These are phyloP conservation scores for Zygosaccharomyces gambellarensis DNA, from an alignment of 805 yeast species.

Conservation along the genomic window DNA sequence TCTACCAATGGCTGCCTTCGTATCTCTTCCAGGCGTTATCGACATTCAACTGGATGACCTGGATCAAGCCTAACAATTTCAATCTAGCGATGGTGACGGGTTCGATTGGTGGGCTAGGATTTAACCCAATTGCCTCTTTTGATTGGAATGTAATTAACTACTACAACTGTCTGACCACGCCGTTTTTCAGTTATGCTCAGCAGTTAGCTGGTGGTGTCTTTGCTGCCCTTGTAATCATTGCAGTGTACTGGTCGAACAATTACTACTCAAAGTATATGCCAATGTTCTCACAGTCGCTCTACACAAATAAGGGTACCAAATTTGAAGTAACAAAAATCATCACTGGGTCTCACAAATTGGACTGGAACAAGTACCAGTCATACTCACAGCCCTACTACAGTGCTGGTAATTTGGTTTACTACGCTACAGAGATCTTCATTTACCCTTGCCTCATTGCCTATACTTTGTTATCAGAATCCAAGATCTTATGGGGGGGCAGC, in stretches of 20 bases:
- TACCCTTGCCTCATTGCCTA: slow-evolving; percentile 54
- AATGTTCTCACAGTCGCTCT: slow-evolving; percentile 45
- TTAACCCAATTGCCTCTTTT: slow-evolving; percentile 50
- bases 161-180: slow-evolving; percentile 39
- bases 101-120: slow-evolving; percentile 42
- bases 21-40: slow-evolving; percentile 41
- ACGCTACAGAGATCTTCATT: slow-evolving; percentile 52
- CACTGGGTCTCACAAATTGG: slow-evolving; percentile 41
- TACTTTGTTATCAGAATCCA: slow-evolving; percentile 44
- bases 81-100: slow-evolving; percentile 50
- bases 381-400: slow-evolving; percentile 63
- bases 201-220: slow-evolving; percentile 34
- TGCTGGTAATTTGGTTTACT: slow-evolving; percentile 56
- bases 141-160: slow-evolving; percentile 46
- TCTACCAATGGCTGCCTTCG: slow-evolving; percentile 44
- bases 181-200: slow-evolving; percentile 39
- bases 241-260: slow-evolving; percentile 39
- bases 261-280: slow-evolving; percentile 39
- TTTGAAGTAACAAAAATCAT: slow-evolving; percentile 47
- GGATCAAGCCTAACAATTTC: slow-evolving; percentile 50
- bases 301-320: slow-evolving; percentile 46
- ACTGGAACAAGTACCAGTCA: slow-evolving; percentile 42
- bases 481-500: slow-evolving; percentile 35
- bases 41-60: slow-evolving; percentile 46
- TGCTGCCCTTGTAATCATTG: slow-evolving; percentile 34